Evolutionary conservation across 2,329 filamentous ascomycete genomes (phyloP), one percentile per base, ranked within the genome.

Genomic region (Xylariaceae sp.): DNA sequence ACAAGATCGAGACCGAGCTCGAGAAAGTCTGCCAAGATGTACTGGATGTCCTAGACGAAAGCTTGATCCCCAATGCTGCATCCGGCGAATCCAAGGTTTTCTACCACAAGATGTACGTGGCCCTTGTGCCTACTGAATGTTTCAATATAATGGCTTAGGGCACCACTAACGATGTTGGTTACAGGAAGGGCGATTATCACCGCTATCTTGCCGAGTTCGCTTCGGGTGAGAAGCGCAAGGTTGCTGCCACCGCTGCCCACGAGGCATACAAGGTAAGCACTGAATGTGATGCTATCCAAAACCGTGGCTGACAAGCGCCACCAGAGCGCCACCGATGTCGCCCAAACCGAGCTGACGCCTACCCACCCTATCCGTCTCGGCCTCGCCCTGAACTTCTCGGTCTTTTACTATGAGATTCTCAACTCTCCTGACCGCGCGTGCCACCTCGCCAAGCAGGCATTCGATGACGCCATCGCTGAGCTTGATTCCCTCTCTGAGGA

Each of bases 1-100:
- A 88, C 73, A 96, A 96, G 85, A 97, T 97, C 62, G 90, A 97
- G 80, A 76, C 75, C 60, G 90, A 97, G 76, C 83, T 97, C 59
- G 90, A 92, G 80, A 86, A 89, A 75, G 88, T 96, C 70, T 97
- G 90, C 81, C 82, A 96, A 74, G 90, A 97, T 74, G 88, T 96
- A 56, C 84, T 97, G 56, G 84, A 95, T 60, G 90, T 97, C 57
- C 78, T 97, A 53, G 89, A 96, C 67, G 76, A 95, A 62, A 83
- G 81, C 64, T 77, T 97, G 62, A 97, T 97, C 64, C 89, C 89
- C 69, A 90, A 92, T 71, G 90, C 90, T 64, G 85, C 92, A 71
- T 85, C 87, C 54, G 90, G 90, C 73, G 90, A 97, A 78, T 95
- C 88, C 68, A 97, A 96, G 83, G 90, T 97, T 66, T 97, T 97